A percentile compares a stretch with the other conserved stretches of the same genome.
Evolutionary conservation across 257 asterid genomes (phyloP).

Genomic region (Mitragyna speciosa): DNA sequence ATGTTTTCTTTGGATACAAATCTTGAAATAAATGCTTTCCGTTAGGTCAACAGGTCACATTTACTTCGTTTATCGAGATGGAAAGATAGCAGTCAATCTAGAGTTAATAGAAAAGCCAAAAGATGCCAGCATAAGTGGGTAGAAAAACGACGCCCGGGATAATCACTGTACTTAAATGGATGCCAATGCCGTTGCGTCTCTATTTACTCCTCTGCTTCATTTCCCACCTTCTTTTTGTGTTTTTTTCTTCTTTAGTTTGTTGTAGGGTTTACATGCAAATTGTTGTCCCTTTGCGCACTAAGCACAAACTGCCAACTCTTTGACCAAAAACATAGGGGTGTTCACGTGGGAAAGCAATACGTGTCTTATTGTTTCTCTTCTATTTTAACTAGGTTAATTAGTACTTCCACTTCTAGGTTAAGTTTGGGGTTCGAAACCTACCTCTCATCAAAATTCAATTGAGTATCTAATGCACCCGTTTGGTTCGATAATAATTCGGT

Average conservation of each 20-base stretch:
- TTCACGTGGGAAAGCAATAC: not conserved
- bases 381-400: not conserved
- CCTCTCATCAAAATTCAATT: no score
- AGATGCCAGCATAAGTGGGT: not conserved
- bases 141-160: not conserved
- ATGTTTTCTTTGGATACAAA: not conserved
- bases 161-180: not conserved
- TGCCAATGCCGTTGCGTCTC: not conserved
- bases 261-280: not conserved
- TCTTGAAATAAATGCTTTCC: not conserved
- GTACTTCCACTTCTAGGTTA: no score
- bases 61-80: not conserved
- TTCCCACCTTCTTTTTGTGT: not conserved
- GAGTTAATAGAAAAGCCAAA: not conserved
- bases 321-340: not conserved
- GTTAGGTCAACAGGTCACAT: not conserved
- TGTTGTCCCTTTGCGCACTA: not conserved
- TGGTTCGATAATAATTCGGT: no score
- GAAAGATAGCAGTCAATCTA: not conserved
- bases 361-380: not conserved
- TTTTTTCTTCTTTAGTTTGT: not conserved
- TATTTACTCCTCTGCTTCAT: not conserved
- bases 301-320: not conserved
- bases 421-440: no score
- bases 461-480: no score